These are phyloP conservation scores for Penicillium sp. DNA, from an alignment of 2,329 filamentous ascomycete species.

Conservation along the genomic window DNA sequence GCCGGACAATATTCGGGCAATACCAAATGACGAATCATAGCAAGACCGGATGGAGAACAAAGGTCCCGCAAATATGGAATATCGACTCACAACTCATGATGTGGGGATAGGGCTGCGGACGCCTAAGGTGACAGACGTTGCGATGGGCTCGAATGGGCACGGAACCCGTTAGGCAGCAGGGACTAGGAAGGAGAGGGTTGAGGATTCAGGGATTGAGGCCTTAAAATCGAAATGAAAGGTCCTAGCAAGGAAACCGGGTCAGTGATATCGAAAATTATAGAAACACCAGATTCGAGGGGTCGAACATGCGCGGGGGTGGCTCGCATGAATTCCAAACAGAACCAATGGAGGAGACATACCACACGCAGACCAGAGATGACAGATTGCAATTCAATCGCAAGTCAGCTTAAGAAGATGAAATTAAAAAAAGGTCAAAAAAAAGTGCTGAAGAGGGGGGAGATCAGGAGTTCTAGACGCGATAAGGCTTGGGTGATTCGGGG, in stretches of 20 bases:
- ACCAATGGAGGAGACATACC: background rate
- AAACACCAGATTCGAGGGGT: slow-evolving; percentile 5
- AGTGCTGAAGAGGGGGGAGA: background rate
- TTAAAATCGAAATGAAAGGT: background rate
- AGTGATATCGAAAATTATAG: slow-evolving; percentile 3
- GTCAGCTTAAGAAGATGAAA: background rate
- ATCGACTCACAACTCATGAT: slow-evolving; percentile 27
- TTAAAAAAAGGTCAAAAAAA: background rate
- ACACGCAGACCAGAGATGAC: background rate
- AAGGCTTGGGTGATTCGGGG: slow-evolving; percentile 3
- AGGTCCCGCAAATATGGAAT: slow-evolving; percentile 8
- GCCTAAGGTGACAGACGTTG: slow-evolving; percentile 9
- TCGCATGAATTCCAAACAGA: background rate
- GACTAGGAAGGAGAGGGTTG: background rate
- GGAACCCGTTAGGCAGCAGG: slow-evolving; percentile 16
- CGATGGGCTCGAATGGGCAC: slow-evolving; percentile 11
- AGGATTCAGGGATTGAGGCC: background rate
- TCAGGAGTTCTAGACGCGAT: slow-evolving; percentile 19
- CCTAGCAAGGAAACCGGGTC: background rate
- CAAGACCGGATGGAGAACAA: background rate
- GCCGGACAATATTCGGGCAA: background rate
- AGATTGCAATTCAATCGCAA: background rate
- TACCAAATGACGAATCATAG: slow-evolving; percentile 1
- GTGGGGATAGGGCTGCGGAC: slow-evolving; percentile 16
- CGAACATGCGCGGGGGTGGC: slow-evolving; percentile 8